Conservation (phyloP, 441 rosid genomes). For the Corymbia calophylla region DNA sequence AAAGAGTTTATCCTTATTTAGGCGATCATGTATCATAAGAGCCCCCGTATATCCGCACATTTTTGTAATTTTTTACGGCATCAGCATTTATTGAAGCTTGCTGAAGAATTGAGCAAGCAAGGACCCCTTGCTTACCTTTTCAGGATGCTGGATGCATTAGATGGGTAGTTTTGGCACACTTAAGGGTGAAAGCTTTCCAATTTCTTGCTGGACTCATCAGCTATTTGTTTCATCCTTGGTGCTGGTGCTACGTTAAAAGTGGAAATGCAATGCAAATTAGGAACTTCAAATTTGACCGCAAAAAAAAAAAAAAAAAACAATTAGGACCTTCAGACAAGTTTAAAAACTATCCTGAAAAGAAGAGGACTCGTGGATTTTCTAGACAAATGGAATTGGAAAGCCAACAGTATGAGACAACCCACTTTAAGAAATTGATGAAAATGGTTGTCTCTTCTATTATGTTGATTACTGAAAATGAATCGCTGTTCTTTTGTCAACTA, state of each 20-base stretch:
- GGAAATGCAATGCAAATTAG: background rate
- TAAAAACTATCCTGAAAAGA: background rate
- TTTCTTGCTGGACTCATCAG: background rate
- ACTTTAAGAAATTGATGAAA: background rate
- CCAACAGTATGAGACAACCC: background rate
- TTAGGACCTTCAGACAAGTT: background rate
- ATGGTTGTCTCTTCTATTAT: background rate
- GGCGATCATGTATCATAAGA: slow-evolving; percentile 28
- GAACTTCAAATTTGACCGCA: too few relatives aligned
- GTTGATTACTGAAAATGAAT: background rate
- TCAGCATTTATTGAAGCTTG: background rate
- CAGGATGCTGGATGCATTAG: background rate
- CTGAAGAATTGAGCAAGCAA: background rate
- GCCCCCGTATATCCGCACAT: background rate
- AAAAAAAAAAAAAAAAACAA: too few relatives aligned
- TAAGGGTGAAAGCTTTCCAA: background rate
- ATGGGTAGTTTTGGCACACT: background rate
- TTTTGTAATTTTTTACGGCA: background rate
- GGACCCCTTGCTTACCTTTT: background rate
- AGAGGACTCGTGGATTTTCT: background rate
- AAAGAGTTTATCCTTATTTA: slow-evolving; percentile 55
- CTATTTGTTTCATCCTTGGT: background rate
- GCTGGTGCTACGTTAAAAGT: background rate
- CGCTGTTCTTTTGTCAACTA: background rate
- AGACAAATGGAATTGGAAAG: background rate